Evolutionary conservation across 2,329 filamentous ascomycete genomes (phyloP), one percentile per base, ranked within the genome.

Genomic region (Paecilomyces variotii): DNA sequence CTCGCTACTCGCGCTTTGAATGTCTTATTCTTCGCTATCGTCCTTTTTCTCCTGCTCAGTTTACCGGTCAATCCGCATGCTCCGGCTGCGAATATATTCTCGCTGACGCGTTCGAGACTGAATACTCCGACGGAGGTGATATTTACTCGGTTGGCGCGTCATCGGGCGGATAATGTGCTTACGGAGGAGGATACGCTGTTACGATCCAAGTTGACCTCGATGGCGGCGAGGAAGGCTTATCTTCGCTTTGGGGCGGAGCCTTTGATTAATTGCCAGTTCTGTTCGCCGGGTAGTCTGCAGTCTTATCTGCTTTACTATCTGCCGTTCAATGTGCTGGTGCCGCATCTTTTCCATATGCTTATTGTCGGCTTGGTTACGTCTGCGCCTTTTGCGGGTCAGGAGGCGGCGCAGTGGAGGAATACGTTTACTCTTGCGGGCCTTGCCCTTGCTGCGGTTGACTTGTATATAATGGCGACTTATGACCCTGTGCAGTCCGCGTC

Each of bases 111-210:
- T 58, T 94, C 90, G 55, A 89, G 92, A 34, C 84, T 97, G 19
- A 89, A 91, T 67, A 93, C 89, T 50, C 87, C 91, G n/a, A 87
- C 84, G 50, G 89, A 93, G 69, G 87, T 95, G 34, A 82, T 97
- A 61, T 94, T 96, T 74, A 85, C 83, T 60, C 89, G 93, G 14
- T 81, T 97, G 9, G 74, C 79, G 0, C 68, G 72, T 4, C 58
- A 70, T 39, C 75, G 76, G 14, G 74, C 76, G 0, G 65, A 70
- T 5, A 73, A 73, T 19, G 64, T 69, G 14, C 73, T 82, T 57
- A 80, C 76, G 2, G 63, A 67, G 0, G 70, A 72, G 11, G 92
- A 97, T 74, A 79, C 84, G 55, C 75, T 80, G 26, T 80, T 97
- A 9, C 82, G 85, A 56, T 75, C 78, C 27, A 87, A 87, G 65